Conservation (phyloP, 768 basidiomycete species). For the Calocybe gangraenosa region DNA sequence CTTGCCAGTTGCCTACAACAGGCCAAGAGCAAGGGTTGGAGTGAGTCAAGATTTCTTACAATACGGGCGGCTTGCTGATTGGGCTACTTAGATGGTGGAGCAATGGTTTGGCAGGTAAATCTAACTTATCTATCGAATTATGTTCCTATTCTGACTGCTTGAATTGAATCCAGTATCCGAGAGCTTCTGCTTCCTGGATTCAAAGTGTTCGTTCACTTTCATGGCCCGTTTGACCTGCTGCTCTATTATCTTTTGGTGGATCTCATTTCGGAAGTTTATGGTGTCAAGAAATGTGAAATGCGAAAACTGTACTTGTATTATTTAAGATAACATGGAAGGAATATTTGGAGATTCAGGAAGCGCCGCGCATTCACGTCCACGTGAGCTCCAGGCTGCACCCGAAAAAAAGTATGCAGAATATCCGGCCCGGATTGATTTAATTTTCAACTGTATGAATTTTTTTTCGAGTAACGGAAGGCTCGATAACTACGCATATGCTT, state of each 20-base stretch:
- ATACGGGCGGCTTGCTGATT: slow-evolving; percentile 4
- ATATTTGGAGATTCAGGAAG: too few relatives aligned
- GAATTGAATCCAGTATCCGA: slow-evolving; percentile 22
- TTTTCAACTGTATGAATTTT: too few relatives aligned
- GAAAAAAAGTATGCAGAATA: too few relatives aligned
- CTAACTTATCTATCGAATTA: background rate
- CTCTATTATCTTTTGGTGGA: too few relatives aligned
- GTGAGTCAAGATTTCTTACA: slow-evolving; percentile 32
- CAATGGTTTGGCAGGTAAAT: slow-evolving; percentile 36
- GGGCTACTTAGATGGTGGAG: slow-evolving; percentile 25
- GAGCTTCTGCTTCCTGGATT: slow-evolving; percentile 31
- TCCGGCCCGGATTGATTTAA: too few relatives aligned
- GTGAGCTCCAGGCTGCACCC: too few relatives aligned
- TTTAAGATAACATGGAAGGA: too few relatives aligned
- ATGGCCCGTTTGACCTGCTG: slow-evolving; percentile 27
- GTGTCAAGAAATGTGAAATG: too few relatives aligned
- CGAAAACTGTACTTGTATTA: too few relatives aligned
- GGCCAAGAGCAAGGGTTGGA: slow-evolving; percentile 65
- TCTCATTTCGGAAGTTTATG: too few relatives aligned
- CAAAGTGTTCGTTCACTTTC: slow-evolving; percentile 25
- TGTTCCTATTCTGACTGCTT: background rate
- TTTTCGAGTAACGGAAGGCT: too few relatives aligned
- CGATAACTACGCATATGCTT: slow-evolving; percentile 2
- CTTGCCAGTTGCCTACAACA: slow-evolving; percentile 57
- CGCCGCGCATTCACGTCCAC: too few relatives aligned